Evolutionary conservation across 1,139 yeast genomes (phyloP).

Genomic region (Taphrina pruni): DNA sequence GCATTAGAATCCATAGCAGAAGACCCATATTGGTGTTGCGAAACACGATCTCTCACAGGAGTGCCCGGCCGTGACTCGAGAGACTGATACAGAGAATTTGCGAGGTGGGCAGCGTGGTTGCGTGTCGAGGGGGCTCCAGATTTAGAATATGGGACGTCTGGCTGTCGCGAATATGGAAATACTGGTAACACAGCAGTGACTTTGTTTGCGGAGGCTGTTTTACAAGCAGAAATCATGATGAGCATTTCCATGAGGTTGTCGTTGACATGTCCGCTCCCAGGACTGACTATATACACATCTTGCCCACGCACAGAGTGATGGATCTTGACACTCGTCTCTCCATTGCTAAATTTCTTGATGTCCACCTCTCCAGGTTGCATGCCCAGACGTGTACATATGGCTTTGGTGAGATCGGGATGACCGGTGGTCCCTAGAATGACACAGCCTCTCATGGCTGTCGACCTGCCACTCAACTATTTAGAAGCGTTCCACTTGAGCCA

Average conservation of each 20-base stretch:
- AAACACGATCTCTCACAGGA: conserved; percentile 41
- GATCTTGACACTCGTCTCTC: conserved; percentile 89
- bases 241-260: conserved; percentile 85
- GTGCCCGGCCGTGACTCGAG: conserved; percentile 62
- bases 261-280: conserved; percentile 88
- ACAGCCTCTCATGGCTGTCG: conserved; percentile 66
- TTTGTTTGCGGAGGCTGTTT: conserved; percentile 91
- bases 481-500: too few relatives aligned
- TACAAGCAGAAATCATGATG: conserved; percentile 93
- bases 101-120: conserved; percentile 42
- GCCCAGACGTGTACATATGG: conserved; percentile 69
- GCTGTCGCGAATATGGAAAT: conserved; percentile 97
- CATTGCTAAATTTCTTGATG: conserved; percentile 63
- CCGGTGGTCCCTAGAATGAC: conserved; percentile 80
- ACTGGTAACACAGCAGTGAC: conserved; percentile 95
- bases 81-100: conserved; percentile 52
- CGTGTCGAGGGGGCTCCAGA: conserved; percentile 63
- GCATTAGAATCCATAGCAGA: neutral
- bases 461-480: neutral
- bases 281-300: conserved; percentile 88
- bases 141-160: conserved; percentile 86
- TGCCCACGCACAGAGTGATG: conserved; percentile 97
- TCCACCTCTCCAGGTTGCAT: conserved; percentile 65
- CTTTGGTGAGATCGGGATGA: conserved; percentile 66
- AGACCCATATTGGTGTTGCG: conserved; percentile 9